These are phyloP conservation scores for Exserohilum turcica DNA, from an alignment of 2,329 filamentous ascomycete species.

Conservation along the genomic window DNA sequence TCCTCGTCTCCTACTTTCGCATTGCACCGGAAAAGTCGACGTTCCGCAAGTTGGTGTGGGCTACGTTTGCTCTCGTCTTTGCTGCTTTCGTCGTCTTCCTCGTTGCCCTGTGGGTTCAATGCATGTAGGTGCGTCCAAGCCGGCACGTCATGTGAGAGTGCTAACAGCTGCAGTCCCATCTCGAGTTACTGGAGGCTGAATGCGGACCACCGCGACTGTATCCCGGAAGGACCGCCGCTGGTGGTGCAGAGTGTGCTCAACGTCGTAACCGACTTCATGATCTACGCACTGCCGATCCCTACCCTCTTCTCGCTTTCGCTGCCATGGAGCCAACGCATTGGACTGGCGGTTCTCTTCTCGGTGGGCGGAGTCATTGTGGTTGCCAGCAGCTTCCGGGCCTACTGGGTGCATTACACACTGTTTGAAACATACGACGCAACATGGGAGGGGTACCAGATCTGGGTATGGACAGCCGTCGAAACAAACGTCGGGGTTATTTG, in stretches of 20 bases:
- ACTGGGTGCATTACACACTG: conserved; percentile 54
- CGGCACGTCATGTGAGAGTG: not conserved
- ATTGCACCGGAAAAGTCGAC: conserved; percentile 48
- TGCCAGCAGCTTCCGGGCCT: conserved; percentile 54
- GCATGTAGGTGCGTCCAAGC: conserved; percentile 36
- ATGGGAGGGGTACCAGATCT: conserved; percentile 52
- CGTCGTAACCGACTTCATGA: conserved; percentile 53
- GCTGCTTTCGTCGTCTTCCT: conserved; percentile 45
- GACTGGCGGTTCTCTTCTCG: conserved; percentile 51
- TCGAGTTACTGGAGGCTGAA: conserved; percentile 53
- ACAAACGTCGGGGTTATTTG: conserved; percentile 53
- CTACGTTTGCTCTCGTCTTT: conserved; percentile 42
- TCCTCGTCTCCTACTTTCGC: conserved; percentile 47
- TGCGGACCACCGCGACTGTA: conserved; percentile 46
- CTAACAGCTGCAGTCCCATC: conserved; percentile 49
- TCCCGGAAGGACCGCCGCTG: conserved; percentile 53
- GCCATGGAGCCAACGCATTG: conserved; percentile 51
- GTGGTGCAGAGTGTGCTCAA: conserved; percentile 52
- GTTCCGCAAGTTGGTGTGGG: conserved; percentile 47
- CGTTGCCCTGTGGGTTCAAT: conserved; percentile 47
- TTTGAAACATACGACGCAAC: conserved; percentile 54
- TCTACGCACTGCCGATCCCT: conserved; percentile 54
- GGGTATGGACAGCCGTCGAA: conserved; percentile 53
- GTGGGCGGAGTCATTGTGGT: conserved; percentile 55
- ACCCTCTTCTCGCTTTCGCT: conserved; percentile 54